phyloP scores from a whole-genome alignment of 306 rosid genomes.

The Cicer arietinum region DNA sequence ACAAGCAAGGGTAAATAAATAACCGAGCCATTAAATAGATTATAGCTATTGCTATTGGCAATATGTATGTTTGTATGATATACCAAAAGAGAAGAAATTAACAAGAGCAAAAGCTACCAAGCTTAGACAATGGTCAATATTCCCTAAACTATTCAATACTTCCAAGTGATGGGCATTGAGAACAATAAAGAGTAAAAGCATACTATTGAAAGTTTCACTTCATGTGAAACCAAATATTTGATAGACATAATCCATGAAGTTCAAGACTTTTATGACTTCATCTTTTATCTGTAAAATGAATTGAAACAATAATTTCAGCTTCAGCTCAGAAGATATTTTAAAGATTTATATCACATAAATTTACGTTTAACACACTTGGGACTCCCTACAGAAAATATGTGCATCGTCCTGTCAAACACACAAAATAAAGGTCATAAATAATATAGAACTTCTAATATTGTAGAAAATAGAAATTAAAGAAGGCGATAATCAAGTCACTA shows the following conservation, averaged over 20 bases:
- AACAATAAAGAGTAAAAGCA: constrained; percentile 39
- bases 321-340: constrained; percentile 2
- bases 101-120: constrained; percentile 1
- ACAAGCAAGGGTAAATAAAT: constrained; percentile 24
- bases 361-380: constrained; percentile 68
- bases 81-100: not conserved
- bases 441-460: constrained; percentile 10
- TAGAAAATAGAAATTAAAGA: constrained; percentile 32
- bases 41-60: not conserved
- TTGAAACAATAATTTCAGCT: constrained; percentile 30
- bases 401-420: constrained; percentile 81
- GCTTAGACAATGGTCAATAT: not conserved
- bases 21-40: constrained; percentile 25
- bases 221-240: constrained; percentile 81
- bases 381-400: constrained; percentile 93
- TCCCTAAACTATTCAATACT: not conserved
- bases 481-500: constrained; percentile 6
- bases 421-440: constrained; percentile 47
- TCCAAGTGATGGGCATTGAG: not conserved
- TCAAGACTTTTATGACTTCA: constrained; percentile 76
- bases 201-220: constrained; percentile 89
- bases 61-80: not conserved
- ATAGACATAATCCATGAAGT: constrained; percentile 74
- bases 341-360: constrained; percentile 1
- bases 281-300: constrained; percentile 72